phyloP scores from a whole-genome alignment of 306 rosid species.

The Cucurbita moschata region DNA sequence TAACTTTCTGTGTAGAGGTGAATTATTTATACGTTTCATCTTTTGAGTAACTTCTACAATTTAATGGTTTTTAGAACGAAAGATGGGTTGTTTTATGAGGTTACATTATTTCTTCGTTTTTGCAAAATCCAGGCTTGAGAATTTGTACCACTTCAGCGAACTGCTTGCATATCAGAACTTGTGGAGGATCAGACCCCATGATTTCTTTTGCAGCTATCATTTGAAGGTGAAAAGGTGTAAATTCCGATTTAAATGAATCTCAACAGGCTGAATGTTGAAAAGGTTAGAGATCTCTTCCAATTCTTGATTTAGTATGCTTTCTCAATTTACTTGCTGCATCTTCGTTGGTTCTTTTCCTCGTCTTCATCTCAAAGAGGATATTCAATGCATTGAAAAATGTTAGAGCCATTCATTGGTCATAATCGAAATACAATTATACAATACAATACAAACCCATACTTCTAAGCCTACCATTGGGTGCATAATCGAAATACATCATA shows the following conservation, averaged over 20 bases:
- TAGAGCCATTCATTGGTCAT: too few relatives aligned
- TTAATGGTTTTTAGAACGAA: neutral
- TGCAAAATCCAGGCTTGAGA: neutral
- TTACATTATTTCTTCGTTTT: neutral
- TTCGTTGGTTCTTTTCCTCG: neutral
- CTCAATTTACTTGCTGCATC: neutral
- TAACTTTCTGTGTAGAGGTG: neutral
- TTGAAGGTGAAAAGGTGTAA: neutral
- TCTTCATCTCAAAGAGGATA: neutral
- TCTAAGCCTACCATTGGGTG: too few relatives aligned
- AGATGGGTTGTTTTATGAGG: neutral
- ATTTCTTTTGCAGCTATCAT: neutral
- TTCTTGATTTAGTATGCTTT: neutral
- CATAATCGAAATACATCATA: neutral
- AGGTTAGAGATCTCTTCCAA: constrained; percentile 1
- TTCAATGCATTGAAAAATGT: too few relatives aligned
- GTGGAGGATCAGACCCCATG: neutral
- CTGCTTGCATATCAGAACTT: neutral
- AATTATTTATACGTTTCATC: neutral
- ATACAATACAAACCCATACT: neutral
- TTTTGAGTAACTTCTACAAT: neutral
- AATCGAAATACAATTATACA: neutral
- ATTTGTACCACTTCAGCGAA: neutral
- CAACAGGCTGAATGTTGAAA: neutral
- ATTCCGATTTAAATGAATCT: neutral